phyloP scores from a whole-genome alignment of 306 rosid species.

The Citrullus amarus region DNA sequence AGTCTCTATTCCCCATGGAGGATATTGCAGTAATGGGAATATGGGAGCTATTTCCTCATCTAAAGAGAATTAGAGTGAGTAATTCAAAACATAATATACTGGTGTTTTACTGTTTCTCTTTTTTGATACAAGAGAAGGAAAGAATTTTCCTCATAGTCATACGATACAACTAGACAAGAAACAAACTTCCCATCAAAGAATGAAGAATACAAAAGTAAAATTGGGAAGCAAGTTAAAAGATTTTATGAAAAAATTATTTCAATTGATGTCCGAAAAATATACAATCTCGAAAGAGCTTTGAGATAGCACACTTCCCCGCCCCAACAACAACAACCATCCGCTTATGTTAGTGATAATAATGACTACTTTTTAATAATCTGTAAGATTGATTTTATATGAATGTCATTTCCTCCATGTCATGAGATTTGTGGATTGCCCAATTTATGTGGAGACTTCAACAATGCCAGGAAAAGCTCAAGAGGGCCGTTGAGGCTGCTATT shows the following conservation, averaged over 20 bases:
- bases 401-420: neutral
- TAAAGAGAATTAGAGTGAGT: constrained; percentile 62
- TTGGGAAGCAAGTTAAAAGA: neutral
- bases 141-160: neutral
- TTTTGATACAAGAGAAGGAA: neutral
- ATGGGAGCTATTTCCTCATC: constrained; percentile 80
- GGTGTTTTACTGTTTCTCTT: neutral
- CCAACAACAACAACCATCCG: neutral
- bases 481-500: constrained; percentile 62
- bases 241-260: neutral
- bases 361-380: neutral
- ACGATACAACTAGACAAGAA: neutral
- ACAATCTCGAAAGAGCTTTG: neutral
- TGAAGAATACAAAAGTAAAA: neutral
- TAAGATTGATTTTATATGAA: neutral
- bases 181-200: neutral
- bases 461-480: constrained; percentile 56
- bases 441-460: constrained; percentile 6
- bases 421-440: neutral
- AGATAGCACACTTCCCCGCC: neutral
- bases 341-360: neutral
- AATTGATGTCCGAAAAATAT: neutral
- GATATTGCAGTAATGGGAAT: constrained; percentile 87
- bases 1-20: constrained; percentile 63
- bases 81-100: neutral